Conservation (phyloP, 2,329 filamentous ascomycete genomes). For the Aplosporella prunicola region DNA sequence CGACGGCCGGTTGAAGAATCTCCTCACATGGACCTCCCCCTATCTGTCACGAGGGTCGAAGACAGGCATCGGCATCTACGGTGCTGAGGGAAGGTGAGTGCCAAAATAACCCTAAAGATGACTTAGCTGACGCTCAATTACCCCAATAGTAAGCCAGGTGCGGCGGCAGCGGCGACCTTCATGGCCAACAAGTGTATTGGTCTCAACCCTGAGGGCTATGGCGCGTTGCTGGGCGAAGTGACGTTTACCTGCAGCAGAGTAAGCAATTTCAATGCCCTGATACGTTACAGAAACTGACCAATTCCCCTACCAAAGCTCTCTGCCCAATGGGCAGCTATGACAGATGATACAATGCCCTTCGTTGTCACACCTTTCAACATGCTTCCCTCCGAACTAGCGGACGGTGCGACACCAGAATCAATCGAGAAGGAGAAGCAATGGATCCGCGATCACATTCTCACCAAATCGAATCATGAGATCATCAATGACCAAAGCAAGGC, state of each 20-base stretch:
- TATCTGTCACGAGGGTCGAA: conserved; percentile 32
- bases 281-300: neutral
- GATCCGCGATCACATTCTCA: conserved; percentile 32
- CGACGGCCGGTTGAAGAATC: conserved; percentile 35
- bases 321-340: conserved; percentile 34
- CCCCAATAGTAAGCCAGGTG: conserved; percentile 35
- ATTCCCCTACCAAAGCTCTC: conserved; percentile 17
- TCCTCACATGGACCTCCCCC: conserved; percentile 38
- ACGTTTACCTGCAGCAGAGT: conserved; percentile 37
- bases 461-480: conserved; percentile 30
- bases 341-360: conserved; percentile 26
- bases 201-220: conserved; percentile 33
- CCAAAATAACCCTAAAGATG: too few relatives aligned
- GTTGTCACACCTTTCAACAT: conserved; percentile 37
- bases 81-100: conserved; percentile 36
- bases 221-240: conserved; percentile 34
- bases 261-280: conserved; percentile 10
- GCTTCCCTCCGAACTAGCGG: conserved; percentile 27
- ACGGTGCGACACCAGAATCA: conserved; percentile 16
- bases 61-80: conserved; percentile 35
- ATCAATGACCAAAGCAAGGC: conserved; percentile 19
- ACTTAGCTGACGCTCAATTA: neutral
- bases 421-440: conserved; percentile 30
- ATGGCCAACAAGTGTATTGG: conserved; percentile 38
- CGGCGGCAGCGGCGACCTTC: conserved; percentile 37